A percentile compares a stretch with the other conserved stretches of the same genome.
phyloP scores from a whole-genome alignment of 306 rosid genomes.

The Canavalia ensiformis region DNA sequence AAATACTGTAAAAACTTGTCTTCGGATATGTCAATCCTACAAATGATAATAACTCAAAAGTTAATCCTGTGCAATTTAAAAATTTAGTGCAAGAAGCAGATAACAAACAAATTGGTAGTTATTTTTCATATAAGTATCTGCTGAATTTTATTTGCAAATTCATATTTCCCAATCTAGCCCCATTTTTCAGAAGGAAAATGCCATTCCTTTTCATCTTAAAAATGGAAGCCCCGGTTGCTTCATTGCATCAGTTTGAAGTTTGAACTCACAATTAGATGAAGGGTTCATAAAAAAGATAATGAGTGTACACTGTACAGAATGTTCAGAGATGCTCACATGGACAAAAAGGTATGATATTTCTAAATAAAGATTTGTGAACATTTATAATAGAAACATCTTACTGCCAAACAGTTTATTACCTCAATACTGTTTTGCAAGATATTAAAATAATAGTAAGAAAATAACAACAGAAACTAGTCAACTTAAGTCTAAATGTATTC shows the following conservation, averaged over 20 bases:
- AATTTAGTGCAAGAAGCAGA: conserved; percentile 30
- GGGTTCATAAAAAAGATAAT: background rate
- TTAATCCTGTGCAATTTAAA: conserved; percentile 22
- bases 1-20: conserved; percentile 68
- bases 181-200: conserved; percentile 3
- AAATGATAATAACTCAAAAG: conserved; percentile 39
- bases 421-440: background rate
- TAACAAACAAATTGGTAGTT: background rate
- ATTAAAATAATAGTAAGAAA: conserved; percentile 7
- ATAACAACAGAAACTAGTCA: conserved; percentile 16
- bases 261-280: background rate
- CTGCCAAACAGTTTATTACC: conserved; percentile 7
- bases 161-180: conserved; percentile 1
- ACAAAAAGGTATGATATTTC: background rate
- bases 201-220: background rate
- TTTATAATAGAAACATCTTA: background rate
- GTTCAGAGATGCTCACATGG: conserved; percentile 25
- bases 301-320: background rate
- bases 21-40: conserved; percentile 74
- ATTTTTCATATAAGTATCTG: background rate
- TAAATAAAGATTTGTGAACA: background rate
- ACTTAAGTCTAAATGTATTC: conserved; percentile 33
- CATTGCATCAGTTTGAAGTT: conserved; percentile 13
- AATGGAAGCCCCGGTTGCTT: background rate
- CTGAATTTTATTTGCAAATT: conserved; percentile 18